These are phyloP conservation scores for Enterocytospora artemiae DNA, from an alignment of 371 early-diverging fungal genomes.

Conservation along the genomic window DNA sequence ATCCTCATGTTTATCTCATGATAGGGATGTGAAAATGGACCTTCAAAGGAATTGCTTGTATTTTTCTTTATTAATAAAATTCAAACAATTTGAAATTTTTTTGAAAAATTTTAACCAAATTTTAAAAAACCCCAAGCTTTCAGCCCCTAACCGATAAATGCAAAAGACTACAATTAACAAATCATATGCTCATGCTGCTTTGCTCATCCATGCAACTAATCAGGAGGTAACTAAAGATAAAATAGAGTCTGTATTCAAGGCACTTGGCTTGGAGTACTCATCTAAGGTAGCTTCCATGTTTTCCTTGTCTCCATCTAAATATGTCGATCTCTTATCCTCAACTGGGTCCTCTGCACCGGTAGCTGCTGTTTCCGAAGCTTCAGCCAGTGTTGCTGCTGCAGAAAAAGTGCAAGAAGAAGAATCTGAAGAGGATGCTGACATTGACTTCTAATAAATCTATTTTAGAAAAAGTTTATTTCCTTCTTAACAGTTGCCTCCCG, in stretches of 20 bases:
- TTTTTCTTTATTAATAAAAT: too few relatives aligned
- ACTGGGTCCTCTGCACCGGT: conserved; percentile 1
- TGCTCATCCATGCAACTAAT: conserved; percentile 35
- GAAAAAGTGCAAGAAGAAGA: conserved; percentile 24
- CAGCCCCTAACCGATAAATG: too few relatives aligned
- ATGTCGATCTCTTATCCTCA: conserved; percentile 27
- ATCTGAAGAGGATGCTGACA: conserved; percentile 31
- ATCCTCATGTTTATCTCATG: too few relatives aligned
- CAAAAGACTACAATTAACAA: conserved; percentile 22
- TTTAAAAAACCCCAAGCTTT: too few relatives aligned
- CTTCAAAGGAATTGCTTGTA: too few relatives aligned
- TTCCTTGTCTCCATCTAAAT: conserved; percentile 19
- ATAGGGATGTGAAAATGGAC: too few relatives aligned
- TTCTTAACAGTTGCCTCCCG: conserved; percentile 59
- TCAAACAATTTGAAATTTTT: too few relatives aligned
- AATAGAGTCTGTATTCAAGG: conserved; percentile 35
- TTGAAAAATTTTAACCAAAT: too few relatives aligned
- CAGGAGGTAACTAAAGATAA: conserved; percentile 44
- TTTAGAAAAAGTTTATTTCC: not conserved
- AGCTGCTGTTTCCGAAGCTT: not conserved
- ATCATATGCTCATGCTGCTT: conserved; percentile 42
- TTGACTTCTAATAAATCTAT: conserved; percentile 22
- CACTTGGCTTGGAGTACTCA: conserved; percentile 24
- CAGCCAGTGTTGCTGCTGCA: conserved; percentile 3
- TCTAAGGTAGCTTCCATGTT: conserved; percentile 38